These are phyloP conservation scores for Tilletia caries DNA, from an alignment of 1,284 basidiomycete genomes.

Conservation along the genomic window DNA sequence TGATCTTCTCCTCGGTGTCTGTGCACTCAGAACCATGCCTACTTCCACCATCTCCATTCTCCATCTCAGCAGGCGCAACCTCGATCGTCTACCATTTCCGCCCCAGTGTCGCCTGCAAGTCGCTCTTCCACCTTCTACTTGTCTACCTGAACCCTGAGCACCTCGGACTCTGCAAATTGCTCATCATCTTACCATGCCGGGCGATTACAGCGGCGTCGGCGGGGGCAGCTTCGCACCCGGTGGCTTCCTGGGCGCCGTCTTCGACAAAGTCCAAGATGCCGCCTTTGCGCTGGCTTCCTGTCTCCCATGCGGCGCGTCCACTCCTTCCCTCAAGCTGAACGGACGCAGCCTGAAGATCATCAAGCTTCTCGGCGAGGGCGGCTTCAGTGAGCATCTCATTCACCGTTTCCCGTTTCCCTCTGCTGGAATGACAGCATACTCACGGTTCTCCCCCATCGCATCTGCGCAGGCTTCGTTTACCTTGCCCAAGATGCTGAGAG, in stretches of 20 bases:
- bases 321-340: conserved; percentile 41
- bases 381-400: conserved; percentile 23
- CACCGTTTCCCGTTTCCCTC: too few relatives aligned
- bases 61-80: neutral
- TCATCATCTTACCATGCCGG: neutral
- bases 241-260: conserved; percentile 22
- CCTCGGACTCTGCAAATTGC: too few relatives aligned
- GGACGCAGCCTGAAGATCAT: conserved; percentile 45
- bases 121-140: too few relatives aligned
- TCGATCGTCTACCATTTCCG: too few relatives aligned
- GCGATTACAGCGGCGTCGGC: conserved; percentile 12
- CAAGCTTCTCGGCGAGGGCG: conserved; percentile 46
- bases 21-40: neutral
- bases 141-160: too few relatives aligned
- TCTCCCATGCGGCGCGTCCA: conserved; percentile 34
- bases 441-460: neutral
- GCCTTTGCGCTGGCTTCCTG: conserved; percentile 38
- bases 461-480: conserved; percentile 30
- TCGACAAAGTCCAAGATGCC: conserved; percentile 38
- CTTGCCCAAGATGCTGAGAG: conserved; percentile 45
- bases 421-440: too few relatives aligned
- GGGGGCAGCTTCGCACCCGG: conserved; percentile 4
- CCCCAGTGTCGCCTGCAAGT: too few relatives aligned
- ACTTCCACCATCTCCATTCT: neutral
- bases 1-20: neutral